phyloP scores from a whole-genome alignment of 2,329 filamentous ascomycete genomes.

The Dothidotthia symphoricarpi region DNA sequence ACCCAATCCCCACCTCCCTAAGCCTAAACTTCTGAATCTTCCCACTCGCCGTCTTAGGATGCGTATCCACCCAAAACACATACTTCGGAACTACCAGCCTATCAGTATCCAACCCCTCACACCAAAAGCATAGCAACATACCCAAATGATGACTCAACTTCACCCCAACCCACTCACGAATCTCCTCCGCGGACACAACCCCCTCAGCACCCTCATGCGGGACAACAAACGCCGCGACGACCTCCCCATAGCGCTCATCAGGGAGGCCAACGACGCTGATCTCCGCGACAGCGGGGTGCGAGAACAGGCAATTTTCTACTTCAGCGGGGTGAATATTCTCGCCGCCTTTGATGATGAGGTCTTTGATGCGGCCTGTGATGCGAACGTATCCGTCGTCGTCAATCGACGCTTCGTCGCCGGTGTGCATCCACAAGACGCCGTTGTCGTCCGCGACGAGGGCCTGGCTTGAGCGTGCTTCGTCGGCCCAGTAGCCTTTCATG shows the following conservation, averaged over 20 bases:
- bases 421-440: constrained; percentile 77
- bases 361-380: constrained; percentile 91
- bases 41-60: constrained; percentile 91
- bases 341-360: constrained; percentile 89
- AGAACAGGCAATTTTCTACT: constrained; percentile 82
- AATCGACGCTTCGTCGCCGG: constrained; percentile 87
- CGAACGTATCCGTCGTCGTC: constrained; percentile 77
- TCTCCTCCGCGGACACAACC: constrained; percentile 55
- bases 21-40: constrained; percentile 97
- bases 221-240: constrained; percentile 80
- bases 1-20: constrained; percentile 58
- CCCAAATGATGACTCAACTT: constrained; percentile 69
- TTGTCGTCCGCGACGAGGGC: constrained; percentile 60
- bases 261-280: constrained; percentile 81
- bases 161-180: constrained; percentile 70
- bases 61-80: constrained; percentile 82
- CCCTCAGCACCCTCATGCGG: constrained; percentile 39
- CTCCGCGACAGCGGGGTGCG: constrained; percentile 68
- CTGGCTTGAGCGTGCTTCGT: constrained; percentile 65
- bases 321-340: constrained; percentile 96
- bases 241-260: constrained; percentile 80
- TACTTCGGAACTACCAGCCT: constrained; percentile 78
- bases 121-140: constrained; percentile 36
- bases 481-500: constrained; percentile 90
- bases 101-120: background rate